Conservation (phyloP, 306 rosid genomes). For the Dalbergia cochinchinensis region DNA sequence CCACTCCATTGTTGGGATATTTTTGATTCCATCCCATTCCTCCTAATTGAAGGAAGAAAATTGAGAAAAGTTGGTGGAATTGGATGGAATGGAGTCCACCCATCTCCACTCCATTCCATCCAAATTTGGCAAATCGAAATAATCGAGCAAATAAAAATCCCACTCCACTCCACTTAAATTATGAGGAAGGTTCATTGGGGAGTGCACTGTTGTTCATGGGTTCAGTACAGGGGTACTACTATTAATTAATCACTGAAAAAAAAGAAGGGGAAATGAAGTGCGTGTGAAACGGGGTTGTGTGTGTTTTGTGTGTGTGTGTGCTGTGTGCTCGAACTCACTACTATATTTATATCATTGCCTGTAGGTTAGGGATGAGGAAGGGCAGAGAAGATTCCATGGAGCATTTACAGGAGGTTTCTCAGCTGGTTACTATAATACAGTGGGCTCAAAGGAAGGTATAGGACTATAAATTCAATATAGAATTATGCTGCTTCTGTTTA, state of each 20-base stretch:
- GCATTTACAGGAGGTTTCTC: slow-evolving; percentile 96
- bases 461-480: background rate
- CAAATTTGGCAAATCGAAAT: too few relatives aligned
- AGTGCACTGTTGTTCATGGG: background rate
- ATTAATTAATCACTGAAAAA: background rate
- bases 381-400: slow-evolving; percentile 97
- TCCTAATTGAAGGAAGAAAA: too few relatives aligned
- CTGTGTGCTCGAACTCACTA: background rate
- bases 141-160: too few relatives aligned
- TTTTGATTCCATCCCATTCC: too few relatives aligned
- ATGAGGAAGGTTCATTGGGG: background rate
- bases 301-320: background rate
- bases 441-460: slow-evolving; percentile 92
- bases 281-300: background rate
- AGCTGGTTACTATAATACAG: slow-evolving; percentile 93
- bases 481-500: slow-evolving; percentile 23
- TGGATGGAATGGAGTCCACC: too few relatives aligned
- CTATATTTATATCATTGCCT: slow-evolving; percentile 25
- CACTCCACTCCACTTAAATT: background rate
- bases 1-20: too few relatives aligned
- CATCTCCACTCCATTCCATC: too few relatives aligned
- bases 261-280: background rate
- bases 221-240: background rate
- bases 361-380: slow-evolving; percentile 97
- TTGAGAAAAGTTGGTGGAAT: too few relatives aligned